Evolutionary conservation across 1,284 basidiomycete species (phyloP), one percentile per base, ranked within the genome.

Genomic region (Sphagnurus paluster): DNA sequence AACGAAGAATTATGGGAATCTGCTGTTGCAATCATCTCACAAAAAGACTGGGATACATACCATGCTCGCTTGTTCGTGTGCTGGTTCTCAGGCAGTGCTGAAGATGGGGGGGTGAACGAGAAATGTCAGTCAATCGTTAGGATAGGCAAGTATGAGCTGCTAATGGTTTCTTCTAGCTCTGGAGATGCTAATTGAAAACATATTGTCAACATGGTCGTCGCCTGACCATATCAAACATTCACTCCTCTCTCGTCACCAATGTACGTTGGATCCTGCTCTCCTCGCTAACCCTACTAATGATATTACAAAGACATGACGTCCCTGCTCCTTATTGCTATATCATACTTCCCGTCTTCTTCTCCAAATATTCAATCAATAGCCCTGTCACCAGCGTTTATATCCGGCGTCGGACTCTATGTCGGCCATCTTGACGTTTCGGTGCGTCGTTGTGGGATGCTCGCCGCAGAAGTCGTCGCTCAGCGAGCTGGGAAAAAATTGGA

Each of bases 371-470:
- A 61, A 55, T 57, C 65, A 9, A 62, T 86, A 2, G 73, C 80
- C 2, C 60, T 76, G 33, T 85, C 82, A 1, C 68, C 82, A 1
- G 50, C 71, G 0, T 88, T 98, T 59, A 77, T 98, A 46, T 72
- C 76, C 16, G 83, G 84, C 4, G 77, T 98, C 23, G 81, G 87
- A 7, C 67, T 69, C 5, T 96, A 94, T 59, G 82, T 97, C 33
- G 75, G 75, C 0, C 93, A 97, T 57, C 69, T 87, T 3, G 92
- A 96, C 48, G 68, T 76, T 3, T 76, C 80, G 1, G 77, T 97
- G 10, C 84, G 95, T 2, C 76, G 87, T n/a, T 87, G 93, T 54
- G 96, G 96, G 2, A 97, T 98, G 94, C 77, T 98, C 9, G 82
- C 84, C 0, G 96, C 91, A 0, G 96, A 99, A 64, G 70, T 88